Conservation (phyloP, 768 basidiomycete species). For the Boletus subcaerulescens region DNA sequence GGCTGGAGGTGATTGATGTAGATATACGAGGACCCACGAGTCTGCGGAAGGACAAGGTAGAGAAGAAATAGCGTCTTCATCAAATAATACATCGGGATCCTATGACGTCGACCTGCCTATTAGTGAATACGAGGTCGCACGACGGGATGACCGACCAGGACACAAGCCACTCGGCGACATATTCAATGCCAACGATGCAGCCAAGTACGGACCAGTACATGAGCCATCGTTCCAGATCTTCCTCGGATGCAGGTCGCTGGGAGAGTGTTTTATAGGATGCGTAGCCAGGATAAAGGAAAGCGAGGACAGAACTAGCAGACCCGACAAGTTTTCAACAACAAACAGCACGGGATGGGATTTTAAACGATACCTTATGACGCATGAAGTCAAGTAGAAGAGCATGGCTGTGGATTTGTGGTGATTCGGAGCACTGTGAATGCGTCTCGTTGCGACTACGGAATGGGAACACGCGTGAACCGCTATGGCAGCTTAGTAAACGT, state of each 20-base stretch:
- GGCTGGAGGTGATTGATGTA: conserved; percentile 80
- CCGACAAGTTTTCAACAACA: neutral
- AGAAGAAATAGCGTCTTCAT: conserved; percentile 83
- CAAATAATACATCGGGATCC: conserved; percentile 88
- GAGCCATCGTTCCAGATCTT: conserved; percentile 88
- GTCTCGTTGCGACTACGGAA: neutral
- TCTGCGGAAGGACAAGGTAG: conserved; percentile 88
- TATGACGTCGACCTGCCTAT: conserved; percentile 30
- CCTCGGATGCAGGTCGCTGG: conserved; percentile 79
- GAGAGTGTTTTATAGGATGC: conserved; percentile 95
- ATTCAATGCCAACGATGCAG: conserved; percentile 78
- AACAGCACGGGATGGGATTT: conserved; percentile 26
- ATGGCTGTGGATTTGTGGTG: conserved; percentile 22
- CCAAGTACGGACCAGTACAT: conserved; percentile 97
- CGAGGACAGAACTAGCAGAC: conserved; percentile 55
- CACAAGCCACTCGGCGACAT: conserved; percentile 81
- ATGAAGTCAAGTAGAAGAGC: conserved; percentile 43
- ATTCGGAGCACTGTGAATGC: neutral
- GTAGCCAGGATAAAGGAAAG: conserved; percentile 91
- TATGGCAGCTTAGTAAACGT: conserved; percentile 3
- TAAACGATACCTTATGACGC: conserved; percentile 37
- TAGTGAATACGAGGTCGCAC: conserved; percentile 4
- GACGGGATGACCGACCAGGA: conserved; percentile 61
- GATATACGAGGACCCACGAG: conserved; percentile 81
- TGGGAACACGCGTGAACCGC: conserved; percentile 7